These are phyloP conservation scores for Claviceps spartinae DNA, from an alignment of 2,329 filamentous ascomycete species.

Conservation along the genomic window DNA sequence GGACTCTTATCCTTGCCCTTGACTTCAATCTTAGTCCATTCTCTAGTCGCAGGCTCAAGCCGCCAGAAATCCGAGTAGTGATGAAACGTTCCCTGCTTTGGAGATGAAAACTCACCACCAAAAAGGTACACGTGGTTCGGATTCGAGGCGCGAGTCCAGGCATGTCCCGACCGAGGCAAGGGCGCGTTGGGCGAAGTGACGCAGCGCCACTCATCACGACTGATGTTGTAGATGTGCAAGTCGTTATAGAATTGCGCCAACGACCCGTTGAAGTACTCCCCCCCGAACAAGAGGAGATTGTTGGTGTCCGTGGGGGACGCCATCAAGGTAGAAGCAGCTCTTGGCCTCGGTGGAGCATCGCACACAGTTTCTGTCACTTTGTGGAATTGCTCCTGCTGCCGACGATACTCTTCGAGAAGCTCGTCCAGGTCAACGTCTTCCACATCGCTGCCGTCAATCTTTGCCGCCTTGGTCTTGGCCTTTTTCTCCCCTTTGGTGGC, in stretches of 20 bases:
- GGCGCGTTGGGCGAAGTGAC: constrained; percentile 87
- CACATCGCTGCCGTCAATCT: constrained; percentile 68
- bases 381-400: constrained; percentile 83
- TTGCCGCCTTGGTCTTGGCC: constrained; percentile 54
- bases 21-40: constrained; percentile 82
- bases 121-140: constrained; percentile 78
- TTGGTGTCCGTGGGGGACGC: constrained; percentile 77
- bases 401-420: constrained; percentile 84
- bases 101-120: constrained; percentile 90
- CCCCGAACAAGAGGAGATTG: constrained; percentile 82
- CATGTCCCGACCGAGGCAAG: constrained; percentile 80
- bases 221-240: constrained; percentile 59
- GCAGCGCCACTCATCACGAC: constrained; percentile 78
- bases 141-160: constrained; percentile 85
- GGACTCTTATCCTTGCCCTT: constrained; percentile 66
- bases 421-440: constrained; percentile 90
- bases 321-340: constrained; percentile 69
- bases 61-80: constrained; percentile 99
- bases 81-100: constrained; percentile 96
- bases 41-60: constrained; percentile 66
- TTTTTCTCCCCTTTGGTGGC: constrained; percentile 86
- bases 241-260: constrained; percentile 61
- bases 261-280: constrained; percentile 90
- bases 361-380: constrained; percentile 76
- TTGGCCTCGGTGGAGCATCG: constrained; percentile 58